phyloP scores from a whole-genome alignment of 2,329 filamentous ascomycete species.

The Exophiala viscosa region DNA sequence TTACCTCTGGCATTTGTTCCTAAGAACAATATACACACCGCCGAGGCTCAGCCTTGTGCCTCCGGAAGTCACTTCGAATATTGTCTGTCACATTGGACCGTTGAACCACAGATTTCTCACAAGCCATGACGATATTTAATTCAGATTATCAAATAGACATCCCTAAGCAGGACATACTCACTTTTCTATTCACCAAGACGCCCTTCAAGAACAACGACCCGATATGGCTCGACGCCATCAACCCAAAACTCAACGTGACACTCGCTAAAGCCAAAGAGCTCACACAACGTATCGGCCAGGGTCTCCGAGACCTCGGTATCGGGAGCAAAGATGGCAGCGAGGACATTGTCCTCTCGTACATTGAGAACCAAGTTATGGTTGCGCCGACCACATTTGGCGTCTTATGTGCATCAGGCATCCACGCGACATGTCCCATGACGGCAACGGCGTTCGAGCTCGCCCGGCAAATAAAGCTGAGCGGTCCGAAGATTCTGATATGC shows the following conservation, averaged over 20 bases:
- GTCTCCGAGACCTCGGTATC: slow-evolving; percentile 54
- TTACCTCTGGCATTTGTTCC: too few relatives aligned
- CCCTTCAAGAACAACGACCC: slow-evolving; percentile 44
- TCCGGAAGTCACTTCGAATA: too few relatives aligned
- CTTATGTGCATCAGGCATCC: slow-evolving; percentile 57
- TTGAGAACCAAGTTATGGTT: slow-evolving; percentile 54
- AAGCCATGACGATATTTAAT: slow-evolving; percentile 16
- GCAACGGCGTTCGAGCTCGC: slow-evolving; percentile 51
- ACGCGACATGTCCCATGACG: slow-evolving; percentile 52
- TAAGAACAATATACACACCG: neutral
- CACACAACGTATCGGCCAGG: slow-evolving; percentile 52
- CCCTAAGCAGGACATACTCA: slow-evolving; percentile 16
- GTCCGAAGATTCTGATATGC: slow-evolving; percentile 43
- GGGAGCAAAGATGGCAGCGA: slow-evolving; percentile 46
- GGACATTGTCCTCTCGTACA: slow-evolving; percentile 57
- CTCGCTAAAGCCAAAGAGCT: slow-evolving; percentile 49
- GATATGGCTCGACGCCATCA: slow-evolving; percentile 55
- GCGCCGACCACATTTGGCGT: slow-evolving; percentile 54
- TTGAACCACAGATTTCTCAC: too few relatives aligned
- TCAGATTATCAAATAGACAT: slow-evolving; percentile 20
- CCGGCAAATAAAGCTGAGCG: slow-evolving; percentile 44
- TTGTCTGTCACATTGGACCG: too few relatives aligned
- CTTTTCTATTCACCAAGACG: slow-evolving; percentile 17
- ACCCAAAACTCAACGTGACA: slow-evolving; percentile 52
- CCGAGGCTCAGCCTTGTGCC: neutral